Percentiles rank a stretch among this genome's conserved stretches.
These are phyloP conservation scores for Borealophlyctis nickersoniae DNA, from an alignment of 192 early-diverging fungal species.

Conservation along the genomic window DNA sequence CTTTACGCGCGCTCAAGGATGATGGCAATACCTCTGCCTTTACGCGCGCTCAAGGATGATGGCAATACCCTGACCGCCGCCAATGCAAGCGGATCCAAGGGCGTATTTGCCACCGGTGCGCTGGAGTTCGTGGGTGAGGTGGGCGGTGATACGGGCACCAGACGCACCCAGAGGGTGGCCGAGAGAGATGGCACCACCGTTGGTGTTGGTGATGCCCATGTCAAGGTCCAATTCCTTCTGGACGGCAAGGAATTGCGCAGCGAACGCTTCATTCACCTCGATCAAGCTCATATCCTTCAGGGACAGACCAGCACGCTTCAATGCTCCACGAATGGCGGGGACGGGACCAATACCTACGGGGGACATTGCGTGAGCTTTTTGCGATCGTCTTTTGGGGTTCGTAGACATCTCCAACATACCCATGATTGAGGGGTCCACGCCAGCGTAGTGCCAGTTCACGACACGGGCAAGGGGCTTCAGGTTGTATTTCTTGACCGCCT, in stretches of 20 bases:
- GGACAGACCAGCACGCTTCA: slow-evolving; percentile 73
- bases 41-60: slow-evolving; percentile 64
- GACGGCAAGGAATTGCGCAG: slow-evolving; percentile 84
- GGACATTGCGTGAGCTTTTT: not conserved
- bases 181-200: slow-evolving; percentile 91
- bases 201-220: slow-evolving; percentile 72
- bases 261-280: slow-evolving; percentile 99
- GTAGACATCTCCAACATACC: slow-evolving; percentile 51
- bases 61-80: slow-evolving; percentile 85
- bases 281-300: slow-evolving; percentile 85
- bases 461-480: slow-evolving; percentile 83
- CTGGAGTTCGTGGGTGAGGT: slow-evolving; percentile 81
- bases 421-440: slow-evolving; percentile 92
- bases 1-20: slow-evolving; percentile 58
- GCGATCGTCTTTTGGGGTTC: not conserved
- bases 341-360: slow-evolving; percentile 80
- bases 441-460: slow-evolving; percentile 78
- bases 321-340: slow-evolving; percentile 79
- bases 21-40: slow-evolving; percentile 66
- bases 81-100: slow-evolving; percentile 93
- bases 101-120: slow-evolving; percentile 81
- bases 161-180: slow-evolving; percentile 92
- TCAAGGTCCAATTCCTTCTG: slow-evolving; percentile 85
- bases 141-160: slow-evolving; percentile 89
- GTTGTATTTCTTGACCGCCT: slow-evolving; percentile 73